Percentiles rank a stretch among this genome's conserved stretches.
Conservation (phyloP, 2,329 filamentous ascomycete species). For the Passalora sequoiae region DNA sequence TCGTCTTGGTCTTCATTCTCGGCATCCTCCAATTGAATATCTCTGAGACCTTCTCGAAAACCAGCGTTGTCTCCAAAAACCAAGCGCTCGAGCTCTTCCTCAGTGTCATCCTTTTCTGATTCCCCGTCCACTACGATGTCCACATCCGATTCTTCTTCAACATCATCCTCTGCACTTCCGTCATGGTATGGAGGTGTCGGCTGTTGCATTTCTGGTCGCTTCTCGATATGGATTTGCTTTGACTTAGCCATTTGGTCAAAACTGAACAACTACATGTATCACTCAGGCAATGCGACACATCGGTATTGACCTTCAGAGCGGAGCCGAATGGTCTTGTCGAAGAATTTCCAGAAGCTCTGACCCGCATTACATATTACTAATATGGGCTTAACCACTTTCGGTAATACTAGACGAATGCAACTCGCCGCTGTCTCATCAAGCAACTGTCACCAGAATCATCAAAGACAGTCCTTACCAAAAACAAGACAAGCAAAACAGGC, state of each 20-base stretch:
- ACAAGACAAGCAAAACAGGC: neutral
- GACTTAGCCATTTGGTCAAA: constrained; percentile 15
- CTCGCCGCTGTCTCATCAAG: neutral
- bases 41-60: constrained; percentile 70
- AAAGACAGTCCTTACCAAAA: too few species aligned
- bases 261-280: too few species aligned
- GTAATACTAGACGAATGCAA: too few species aligned
- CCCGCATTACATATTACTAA: too few species aligned
- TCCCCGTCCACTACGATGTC: constrained; percentile 28
- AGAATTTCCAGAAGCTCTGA: too few species aligned
- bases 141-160: constrained; percentile 26
- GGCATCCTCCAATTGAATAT: constrained; percentile 41
- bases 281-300: neutral
- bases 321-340: too few species aligned
- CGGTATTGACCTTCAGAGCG: too few species aligned
- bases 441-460: too few species aligned
- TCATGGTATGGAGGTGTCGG: constrained; percentile 19
- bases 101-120: constrained; percentile 28
- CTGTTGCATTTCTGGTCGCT: constrained; percentile 18
- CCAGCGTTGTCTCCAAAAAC: constrained; percentile 83
- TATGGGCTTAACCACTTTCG: too few species aligned
- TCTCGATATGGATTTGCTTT: constrained; percentile 10
- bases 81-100: constrained; percentile 58
- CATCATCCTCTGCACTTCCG: constrained; percentile 14
- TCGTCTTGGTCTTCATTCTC: constrained; percentile 42